Conservation (phyloP, 2,329 filamentous ascomycete genomes). For the Myotisia sp. region DNA sequence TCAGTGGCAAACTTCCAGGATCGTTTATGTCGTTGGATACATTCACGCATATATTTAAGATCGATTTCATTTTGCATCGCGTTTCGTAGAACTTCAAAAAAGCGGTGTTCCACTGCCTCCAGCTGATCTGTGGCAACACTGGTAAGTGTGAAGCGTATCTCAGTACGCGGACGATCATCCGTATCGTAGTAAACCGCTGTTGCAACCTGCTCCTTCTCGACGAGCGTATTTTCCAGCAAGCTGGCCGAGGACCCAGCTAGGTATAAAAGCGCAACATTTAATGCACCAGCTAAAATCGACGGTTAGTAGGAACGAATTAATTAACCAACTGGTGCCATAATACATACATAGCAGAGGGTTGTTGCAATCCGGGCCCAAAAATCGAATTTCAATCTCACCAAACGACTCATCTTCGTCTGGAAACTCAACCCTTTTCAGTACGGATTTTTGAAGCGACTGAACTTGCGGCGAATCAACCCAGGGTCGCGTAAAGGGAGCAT, state of each 20-base stretch:
- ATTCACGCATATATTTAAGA: constrained; percentile 80
- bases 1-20: constrained; percentile 76
- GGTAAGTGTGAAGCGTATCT: constrained; percentile 75
- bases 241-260: constrained; percentile 88
- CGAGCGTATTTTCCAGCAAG: constrained; percentile 76
- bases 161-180: constrained; percentile 63
- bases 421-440: constrained; percentile 70
- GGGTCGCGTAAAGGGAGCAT: constrained; percentile 66
- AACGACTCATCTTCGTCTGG: constrained; percentile 92
- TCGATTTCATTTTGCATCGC: constrained; percentile 66
- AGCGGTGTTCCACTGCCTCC: constrained; percentile 65
- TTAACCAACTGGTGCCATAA: not conserved
- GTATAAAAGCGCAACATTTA: constrained; percentile 71
- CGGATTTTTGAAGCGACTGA: constrained; percentile 55
- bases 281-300: constrained; percentile 38
- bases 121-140: constrained; percentile 80
- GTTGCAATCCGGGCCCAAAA: constrained; percentile 71
- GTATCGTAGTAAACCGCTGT: constrained; percentile 70
- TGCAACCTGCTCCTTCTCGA: constrained; percentile 83
- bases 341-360: constrained; percentile 46
- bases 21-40: constrained; percentile 64
- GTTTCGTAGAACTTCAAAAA: constrained; percentile 71
- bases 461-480: constrained; percentile 83
- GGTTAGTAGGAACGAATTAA: not conserved
- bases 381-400: constrained; percentile 73